Evolutionary conservation across 1,139 yeast species (phyloP), one percentile per base, ranked within the genome.

Genomic region (Pichia cactophila): DNA sequence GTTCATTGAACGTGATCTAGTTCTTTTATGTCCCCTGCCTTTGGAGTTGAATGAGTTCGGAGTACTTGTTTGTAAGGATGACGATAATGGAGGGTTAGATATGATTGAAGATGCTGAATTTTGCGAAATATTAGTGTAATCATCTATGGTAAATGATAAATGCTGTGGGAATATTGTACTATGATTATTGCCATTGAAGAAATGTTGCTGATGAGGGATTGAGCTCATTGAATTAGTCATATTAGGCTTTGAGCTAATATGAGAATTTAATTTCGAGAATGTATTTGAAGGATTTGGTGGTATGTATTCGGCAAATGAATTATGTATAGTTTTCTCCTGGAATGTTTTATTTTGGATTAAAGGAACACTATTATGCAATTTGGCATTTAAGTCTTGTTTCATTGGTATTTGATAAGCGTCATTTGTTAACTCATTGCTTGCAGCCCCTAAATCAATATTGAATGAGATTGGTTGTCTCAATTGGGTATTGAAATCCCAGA

Each of bases 1-100:
- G 28, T 62, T 61, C 43, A 64, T 52, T 11, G 68, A 65, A 42
- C 66, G 55, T 7, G 68, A 65, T 50, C 68, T 56, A 3, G 67
- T 61, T 41, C 68, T 54, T 45, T 65, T 65, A 47, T 65, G 68
- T 6, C 66, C 63, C 45, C 62, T 46, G 10, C 16, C 28, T 23
- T 20, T 20, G 11, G 17, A 20, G 11, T 38, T 38, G 7, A 23
- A 11, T 3, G 17, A 16, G 16, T 38, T 38, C 1, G 38, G 38
- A 9, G 38, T 35, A 35, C 38, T 35, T 16, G 38, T 35, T 35
- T 35, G 20, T 16, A 35, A 31, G 6, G 35, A 31, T 12, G 35
- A 31, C 12, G 35, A 31, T 31, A 31, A 10, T 12, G 35, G 35
- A 31, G 16, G 38, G 38, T 35, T 35, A 23, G 38, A 35, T 6